These are phyloP conservation scores for Vicia sativa DNA, from an alignment of 306 rosid genomes.

Conservation along the genomic window DNA sequence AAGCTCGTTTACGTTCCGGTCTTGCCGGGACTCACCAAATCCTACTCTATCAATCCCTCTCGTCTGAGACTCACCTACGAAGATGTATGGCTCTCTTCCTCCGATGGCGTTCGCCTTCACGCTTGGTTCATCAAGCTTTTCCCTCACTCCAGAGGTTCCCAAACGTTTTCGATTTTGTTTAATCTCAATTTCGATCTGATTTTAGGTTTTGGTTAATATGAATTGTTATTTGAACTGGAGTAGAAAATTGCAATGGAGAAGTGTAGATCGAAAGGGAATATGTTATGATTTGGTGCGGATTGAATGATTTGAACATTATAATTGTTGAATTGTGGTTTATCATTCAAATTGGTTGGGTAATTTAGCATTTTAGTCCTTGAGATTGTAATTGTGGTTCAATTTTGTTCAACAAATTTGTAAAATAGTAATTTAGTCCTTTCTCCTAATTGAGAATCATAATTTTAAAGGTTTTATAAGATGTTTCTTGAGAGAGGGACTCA, in stretches of 20 bases:
- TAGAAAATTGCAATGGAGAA: background rate
- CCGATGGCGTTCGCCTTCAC: constrained; percentile 94
- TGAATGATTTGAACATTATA: constrained; percentile 2
- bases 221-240: constrained; percentile 10
- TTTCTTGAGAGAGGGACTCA: background rate
- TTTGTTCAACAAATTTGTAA: too few species aligned
- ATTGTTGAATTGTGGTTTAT: background rate
- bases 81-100: constrained; percentile 85
- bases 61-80: constrained; percentile 84
- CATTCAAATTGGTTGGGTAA: background rate
- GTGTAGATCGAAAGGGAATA: background rate
- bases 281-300: background rate
- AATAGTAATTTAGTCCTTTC: background rate
- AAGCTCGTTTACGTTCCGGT: constrained; percentile 90
- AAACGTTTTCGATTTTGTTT: constrained; percentile 12
- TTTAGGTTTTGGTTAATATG: background rate
- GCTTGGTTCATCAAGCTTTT: constrained; percentile 98
- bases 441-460: background rate
- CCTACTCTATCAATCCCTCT: constrained; percentile 79
- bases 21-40: constrained; percentile 83
- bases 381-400: too few species aligned
- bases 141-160: constrained; percentile 77
- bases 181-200: constrained; percentile 1
- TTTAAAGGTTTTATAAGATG: too few species aligned
- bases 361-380: too few species aligned